Evolutionary conservation across 768 basidiomycete genomes (phyloP).

Genomic region (Boletellus emodensis): DNA sequence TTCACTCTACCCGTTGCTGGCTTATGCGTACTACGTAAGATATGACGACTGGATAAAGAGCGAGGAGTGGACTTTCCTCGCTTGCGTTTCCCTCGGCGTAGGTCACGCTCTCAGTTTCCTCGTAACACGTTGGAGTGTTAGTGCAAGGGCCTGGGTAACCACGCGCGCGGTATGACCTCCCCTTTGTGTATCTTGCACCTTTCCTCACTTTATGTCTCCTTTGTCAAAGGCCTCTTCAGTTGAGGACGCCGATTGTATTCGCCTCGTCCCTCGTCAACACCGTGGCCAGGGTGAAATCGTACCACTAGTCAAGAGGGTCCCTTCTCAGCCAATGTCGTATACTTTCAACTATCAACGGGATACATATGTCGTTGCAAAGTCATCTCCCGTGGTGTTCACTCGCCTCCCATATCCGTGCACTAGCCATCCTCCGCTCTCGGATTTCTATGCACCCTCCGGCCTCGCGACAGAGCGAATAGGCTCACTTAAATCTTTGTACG

Average conservation of each 20-base stretch:
- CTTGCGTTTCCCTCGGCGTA: constrained; percentile 77
- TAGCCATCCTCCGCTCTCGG: constrained; percentile 57
- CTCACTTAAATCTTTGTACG: constrained; percentile 64
- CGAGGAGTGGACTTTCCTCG: constrained; percentile 98
- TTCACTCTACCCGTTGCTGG: constrained; percentile 76
- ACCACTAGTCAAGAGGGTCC: constrained; percentile 57
- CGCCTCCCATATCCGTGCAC: constrained; percentile 89
- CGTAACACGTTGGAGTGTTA: constrained; percentile 84
- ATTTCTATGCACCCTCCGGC: constrained; percentile 59
- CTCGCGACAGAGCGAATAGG: constrained; percentile 48
- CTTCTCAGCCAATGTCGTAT: constrained; percentile 57
- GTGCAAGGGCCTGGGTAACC: constrained; percentile 74
- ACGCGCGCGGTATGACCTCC: constrained; percentile 55
- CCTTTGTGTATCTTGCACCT: neutral
- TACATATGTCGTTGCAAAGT: constrained; percentile 72
- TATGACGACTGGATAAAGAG: constrained; percentile 90
- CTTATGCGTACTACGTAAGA: constrained; percentile 87
- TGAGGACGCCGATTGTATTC: constrained; percentile 74
- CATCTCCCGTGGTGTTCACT: constrained; percentile 58
- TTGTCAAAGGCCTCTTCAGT: constrained; percentile 52
- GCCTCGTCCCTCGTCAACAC: constrained; percentile 74
- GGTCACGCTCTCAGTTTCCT: constrained; percentile 92
- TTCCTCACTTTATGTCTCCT: neutral
- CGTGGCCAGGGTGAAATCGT: constrained; percentile 91
- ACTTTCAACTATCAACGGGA: constrained; percentile 95